These are phyloP conservation scores for Tieghemiomyces parasiticus DNA, from an alignment of 192 early-diverging fungal species.

Conservation along the genomic window DNA sequence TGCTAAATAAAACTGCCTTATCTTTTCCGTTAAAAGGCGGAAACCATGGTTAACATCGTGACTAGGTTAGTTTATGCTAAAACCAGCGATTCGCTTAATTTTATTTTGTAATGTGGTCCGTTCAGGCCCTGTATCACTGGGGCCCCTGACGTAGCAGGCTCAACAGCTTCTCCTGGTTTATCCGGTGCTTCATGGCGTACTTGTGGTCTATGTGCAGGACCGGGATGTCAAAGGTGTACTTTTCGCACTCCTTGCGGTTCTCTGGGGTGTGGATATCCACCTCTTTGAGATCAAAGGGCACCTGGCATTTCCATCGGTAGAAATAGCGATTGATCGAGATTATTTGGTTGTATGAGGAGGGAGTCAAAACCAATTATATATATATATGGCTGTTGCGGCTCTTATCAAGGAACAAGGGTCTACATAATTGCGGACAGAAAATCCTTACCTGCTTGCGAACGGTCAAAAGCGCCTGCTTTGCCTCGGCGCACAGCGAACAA, in stretches of 20 bases:
- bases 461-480: background rate
- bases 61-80: too few relatives aligned
- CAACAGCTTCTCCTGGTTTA: background rate
- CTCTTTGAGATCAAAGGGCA: slow-evolving; percentile 4
- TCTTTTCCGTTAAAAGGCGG: too few relatives aligned
- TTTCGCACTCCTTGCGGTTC: slow-evolving; percentile 1
- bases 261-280: slow-evolving; percentile 8
- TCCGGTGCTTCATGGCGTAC: slow-evolving; percentile 2
- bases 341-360: background rate
- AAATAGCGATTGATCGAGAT: background rate
- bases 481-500: background rate
- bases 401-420: background rate
- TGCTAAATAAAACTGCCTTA: too few relatives aligned
- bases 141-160: background rate
- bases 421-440: background rate
- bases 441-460: slow-evolving; percentile 2
- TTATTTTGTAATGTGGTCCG: too few relatives aligned
- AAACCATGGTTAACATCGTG: too few relatives aligned
- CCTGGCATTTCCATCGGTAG: background rate
- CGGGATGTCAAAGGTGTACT: slow-evolving; percentile 9
- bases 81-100: too few relatives aligned
- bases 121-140: too few relatives aligned
- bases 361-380: background rate
- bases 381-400: background rate
- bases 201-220: background rate